These are phyloP conservation scores for Beauveria pseudobassiana DNA, from an alignment of 2,329 filamentous ascomycete genomes.

Conservation along the genomic window DNA sequence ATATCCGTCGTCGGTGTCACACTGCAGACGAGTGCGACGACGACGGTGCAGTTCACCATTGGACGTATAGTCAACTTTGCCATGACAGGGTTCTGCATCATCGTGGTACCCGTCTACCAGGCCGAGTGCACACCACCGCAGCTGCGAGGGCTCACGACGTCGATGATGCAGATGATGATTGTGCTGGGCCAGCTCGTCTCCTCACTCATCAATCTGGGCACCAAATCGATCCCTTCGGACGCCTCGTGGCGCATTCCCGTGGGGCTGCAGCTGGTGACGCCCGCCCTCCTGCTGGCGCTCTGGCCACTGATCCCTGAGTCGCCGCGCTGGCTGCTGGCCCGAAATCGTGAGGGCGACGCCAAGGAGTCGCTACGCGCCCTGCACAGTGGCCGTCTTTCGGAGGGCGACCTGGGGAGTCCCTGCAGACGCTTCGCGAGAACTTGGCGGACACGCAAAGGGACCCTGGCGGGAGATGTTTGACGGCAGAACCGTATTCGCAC, in stretches of 20 bases:
- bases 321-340: slow-evolving; percentile 36
- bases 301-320: slow-evolving; percentile 35
- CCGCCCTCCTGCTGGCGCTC: slow-evolving; percentile 27
- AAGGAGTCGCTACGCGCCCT: slow-evolving; percentile 23
- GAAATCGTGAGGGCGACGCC: slow-evolving; percentile 27
- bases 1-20: slow-evolving; percentile 19
- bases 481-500: slow-evolving; percentile 17
- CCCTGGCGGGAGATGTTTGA: slow-evolving; percentile 18
- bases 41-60: slow-evolving; percentile 22
- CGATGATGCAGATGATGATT: slow-evolving; percentile 23
- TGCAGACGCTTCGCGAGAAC: slow-evolving; percentile 15
- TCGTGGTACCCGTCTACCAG: slow-evolving; percentile 24
- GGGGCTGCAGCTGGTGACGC: slow-evolving; percentile 35
- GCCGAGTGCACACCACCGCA: slow-evolving; percentile 19
- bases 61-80: slow-evolving; percentile 22
- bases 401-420: slow-evolving; percentile 18
- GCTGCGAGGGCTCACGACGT: slow-evolving; percentile 22
- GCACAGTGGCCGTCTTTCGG: slow-evolving; percentile 19
- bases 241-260: slow-evolving; percentile 36
- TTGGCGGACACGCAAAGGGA: slow-evolving; percentile 16
- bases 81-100: slow-evolving; percentile 25
- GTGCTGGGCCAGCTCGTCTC: slow-evolving; percentile 19
- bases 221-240: slow-evolving; percentile 16
- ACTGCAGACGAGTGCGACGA: slow-evolving; percentile 21
- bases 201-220: slow-evolving; percentile 21